phyloP scores from a whole-genome alignment of 1,139 yeast genomes.

The Blastobotrys persicus region DNA sequence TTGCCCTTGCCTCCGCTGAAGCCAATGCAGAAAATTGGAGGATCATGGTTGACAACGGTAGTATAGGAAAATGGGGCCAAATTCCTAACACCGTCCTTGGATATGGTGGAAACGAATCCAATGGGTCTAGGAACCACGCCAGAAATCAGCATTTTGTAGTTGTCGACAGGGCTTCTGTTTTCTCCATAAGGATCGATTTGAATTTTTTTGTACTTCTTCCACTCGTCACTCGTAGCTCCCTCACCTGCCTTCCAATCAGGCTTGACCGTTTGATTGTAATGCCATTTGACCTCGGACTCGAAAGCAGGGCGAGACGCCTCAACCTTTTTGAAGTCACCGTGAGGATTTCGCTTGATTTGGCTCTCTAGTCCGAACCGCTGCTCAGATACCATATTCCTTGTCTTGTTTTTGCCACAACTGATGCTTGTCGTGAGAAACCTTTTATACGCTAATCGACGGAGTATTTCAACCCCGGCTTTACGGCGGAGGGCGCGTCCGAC shows the following conservation, averaged over 20 bases:
- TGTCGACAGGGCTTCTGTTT: constrained; percentile 44
- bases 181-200: constrained; percentile 50
- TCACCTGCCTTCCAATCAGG: constrained; percentile 49
- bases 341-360: constrained; percentile 3
- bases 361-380: not conserved
- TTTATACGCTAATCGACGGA: no score
- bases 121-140: constrained; percentile 59
- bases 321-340: constrained; percentile 18
- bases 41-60: constrained; percentile 50
- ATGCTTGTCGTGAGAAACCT: no score
- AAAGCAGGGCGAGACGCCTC: constrained; percentile 27
- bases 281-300: constrained; percentile 21
- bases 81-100: constrained; percentile 46
- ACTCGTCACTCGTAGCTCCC: constrained; percentile 44
- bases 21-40: constrained; percentile 57
- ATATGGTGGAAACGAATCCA: constrained; percentile 53
- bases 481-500: no score
- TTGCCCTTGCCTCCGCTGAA: constrained; percentile 43
- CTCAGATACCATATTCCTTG: constrained; percentile 2
- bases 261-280: constrained; percentile 28
- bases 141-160: constrained; percentile 51
- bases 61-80: constrained; percentile 62
- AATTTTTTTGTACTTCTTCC: constrained; percentile 45
- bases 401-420: no score
- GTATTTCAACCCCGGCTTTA: no score